phyloP scores from a whole-genome alignment of 2,329 filamentous ascomycete genomes.

The Fusarium illudens region DNA sequence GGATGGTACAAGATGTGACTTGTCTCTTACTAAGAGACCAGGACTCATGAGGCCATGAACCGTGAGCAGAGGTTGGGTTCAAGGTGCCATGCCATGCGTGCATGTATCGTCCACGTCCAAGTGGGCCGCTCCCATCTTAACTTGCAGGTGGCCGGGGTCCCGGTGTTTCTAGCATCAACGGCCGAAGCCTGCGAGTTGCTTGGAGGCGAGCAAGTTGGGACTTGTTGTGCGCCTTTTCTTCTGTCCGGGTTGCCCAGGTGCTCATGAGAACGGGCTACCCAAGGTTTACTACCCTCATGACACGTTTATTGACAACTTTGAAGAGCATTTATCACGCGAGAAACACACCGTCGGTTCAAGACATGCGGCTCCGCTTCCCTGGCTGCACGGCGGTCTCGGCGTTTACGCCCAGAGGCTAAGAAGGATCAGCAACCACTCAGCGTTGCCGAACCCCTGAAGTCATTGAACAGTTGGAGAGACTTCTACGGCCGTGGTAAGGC shows the following conservation, averaged over 20 bases:
- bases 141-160: not conserved
- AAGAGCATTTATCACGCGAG: not conserved
- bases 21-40: not conserved
- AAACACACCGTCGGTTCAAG: not conserved
- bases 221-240: not conserved
- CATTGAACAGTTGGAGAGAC: slow-evolving; percentile 20
- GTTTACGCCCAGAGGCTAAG: slow-evolving; percentile 22
- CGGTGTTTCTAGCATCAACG: not conserved
- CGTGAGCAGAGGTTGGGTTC: not conserved
- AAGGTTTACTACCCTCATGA: not conserved
- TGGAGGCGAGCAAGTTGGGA: not conserved
- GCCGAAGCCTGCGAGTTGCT: not conserved
- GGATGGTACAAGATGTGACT: not conserved
- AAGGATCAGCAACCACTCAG: slow-evolving; percentile 26
- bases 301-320: not conserved
- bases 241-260: not conserved
- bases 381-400: slow-evolving; percentile 8
- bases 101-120: not conserved
- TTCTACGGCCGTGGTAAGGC: slow-evolving; percentile 27
- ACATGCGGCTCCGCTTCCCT: slow-evolving; percentile 8
- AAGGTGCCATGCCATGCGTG: not conserved
- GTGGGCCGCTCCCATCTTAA: not conserved
- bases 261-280: not conserved
- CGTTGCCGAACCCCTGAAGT: slow-evolving; percentile 22
- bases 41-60: not conserved